These are phyloP conservation scores for Angomonas deanei DNA, from an alignment of 208 protist genomes.

Conservation along the genomic window DNA sequence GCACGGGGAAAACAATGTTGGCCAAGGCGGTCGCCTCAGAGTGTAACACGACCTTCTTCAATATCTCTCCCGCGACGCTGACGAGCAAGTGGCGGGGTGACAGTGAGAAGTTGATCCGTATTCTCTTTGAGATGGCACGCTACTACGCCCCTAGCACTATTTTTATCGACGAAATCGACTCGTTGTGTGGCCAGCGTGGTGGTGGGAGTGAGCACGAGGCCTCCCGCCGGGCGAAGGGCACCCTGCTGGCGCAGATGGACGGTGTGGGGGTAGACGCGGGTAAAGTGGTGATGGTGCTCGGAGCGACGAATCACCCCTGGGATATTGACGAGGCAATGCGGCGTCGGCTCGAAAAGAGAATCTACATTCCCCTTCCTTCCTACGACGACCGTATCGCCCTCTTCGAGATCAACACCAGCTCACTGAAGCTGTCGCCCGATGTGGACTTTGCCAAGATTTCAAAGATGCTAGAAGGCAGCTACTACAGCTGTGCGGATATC, in stretches of 20 bases:
- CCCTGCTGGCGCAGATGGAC: slow-evolving; percentile 98
- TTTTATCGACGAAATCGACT: slow-evolving; percentile 96
- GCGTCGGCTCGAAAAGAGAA: slow-evolving; percentile 89
- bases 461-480: slow-evolving; percentile 65
- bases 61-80: slow-evolving; percentile 88
- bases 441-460: slow-evolving; percentile 77
- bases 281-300: slow-evolving; percentile 91
- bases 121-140: slow-evolving; percentile 91
- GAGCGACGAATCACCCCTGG: slow-evolving; percentile 91
- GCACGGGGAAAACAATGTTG: slow-evolving; percentile 93
- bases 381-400: slow-evolving; percentile 68
- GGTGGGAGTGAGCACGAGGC: slow-evolving; percentile 84
- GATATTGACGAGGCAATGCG: slow-evolving; percentile 92
- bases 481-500: slow-evolving; percentile 91
- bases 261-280: slow-evolving; percentile 69
- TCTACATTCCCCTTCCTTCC: slow-evolving; percentile 90
- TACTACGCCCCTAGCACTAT: slow-evolving; percentile 89
- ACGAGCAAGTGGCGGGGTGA: slow-evolving; percentile 94
- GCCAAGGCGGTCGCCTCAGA: slow-evolving; percentile 91
- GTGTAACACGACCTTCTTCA: slow-evolving; percentile 93
- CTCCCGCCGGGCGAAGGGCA: slow-evolving; percentile 97
- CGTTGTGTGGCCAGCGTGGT: slow-evolving; percentile 85
- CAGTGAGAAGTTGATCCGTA: slow-evolving; percentile 91
- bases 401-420: slow-evolving; percentile 74
- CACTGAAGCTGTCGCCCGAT: slow-evolving; percentile 62